Base-by-base conservation (phyloP, 345 rosid genomes). In the Microthlaspi erraticum region DNA sequence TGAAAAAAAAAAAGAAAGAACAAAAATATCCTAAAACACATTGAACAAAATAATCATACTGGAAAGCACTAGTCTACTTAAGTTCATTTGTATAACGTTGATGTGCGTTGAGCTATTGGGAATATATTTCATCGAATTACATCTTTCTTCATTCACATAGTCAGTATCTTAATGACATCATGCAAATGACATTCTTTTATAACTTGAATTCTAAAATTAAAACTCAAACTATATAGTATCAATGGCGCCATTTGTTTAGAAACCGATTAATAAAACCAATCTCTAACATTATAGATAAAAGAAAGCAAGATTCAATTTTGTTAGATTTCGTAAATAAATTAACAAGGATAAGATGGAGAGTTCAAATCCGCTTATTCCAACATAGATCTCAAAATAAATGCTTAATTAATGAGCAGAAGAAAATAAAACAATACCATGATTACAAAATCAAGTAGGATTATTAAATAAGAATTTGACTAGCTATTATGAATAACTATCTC, bases 121-220 rank as follows among this genome's bases (percentile, higher is more conserved):
- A 48, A 57, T 73, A 64, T 38, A 65, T 65, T 49, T 73, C 53
- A 57, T 56, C 66, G 71, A 58, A 29, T 64, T 37, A 45, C 57
- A 54, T 44, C 9, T 72, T 53, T 72, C 38, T 45, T 26, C 14
- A 36, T 44, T 46, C 9, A 18, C 26, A 32, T 2, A 12, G 48
- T 63, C n/a, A 14, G 8, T 26, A 64, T 55, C 39, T 17, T 37
- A 16, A 26, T 26, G 29, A 26, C 29, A 26, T 26, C 29, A 26
- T 2, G 29, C 29, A 26, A 16, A 16, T 16, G 14, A 8, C 14
- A 36, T 8, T 44, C 4, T 68, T 56, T 55, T 34, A 10, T 37
- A 36, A 38, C 10, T 38, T 5, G 33, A 34, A 10, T 2, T 9
- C 17, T 31, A 8, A 34, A 9, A 33, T 32, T 31, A 16, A 10